These are phyloP conservation scores for Dictyophora rubrovolvata DNA, from an alignment of 768 basidiomycete genomes.

Conservation along the genomic window DNA sequence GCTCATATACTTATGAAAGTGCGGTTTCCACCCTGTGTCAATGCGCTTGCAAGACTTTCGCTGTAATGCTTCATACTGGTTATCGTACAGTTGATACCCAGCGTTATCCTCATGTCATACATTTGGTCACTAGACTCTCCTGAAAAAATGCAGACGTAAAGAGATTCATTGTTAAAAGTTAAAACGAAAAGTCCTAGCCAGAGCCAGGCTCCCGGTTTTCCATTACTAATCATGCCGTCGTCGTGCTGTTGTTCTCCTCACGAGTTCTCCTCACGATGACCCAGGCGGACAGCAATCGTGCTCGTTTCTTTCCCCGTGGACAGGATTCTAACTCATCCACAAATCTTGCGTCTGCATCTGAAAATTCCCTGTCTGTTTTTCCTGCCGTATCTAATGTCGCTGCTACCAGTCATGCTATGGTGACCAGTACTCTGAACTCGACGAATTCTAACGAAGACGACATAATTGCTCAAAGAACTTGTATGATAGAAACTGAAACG, in stretches of 20 bases:
- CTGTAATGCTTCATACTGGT: too few species aligned
- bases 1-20: neutral
- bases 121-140: too few species aligned
- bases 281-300: neutral
- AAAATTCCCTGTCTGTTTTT: neutral
- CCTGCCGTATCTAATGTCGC: neutral
- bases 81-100: too few species aligned
- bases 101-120: too few species aligned
- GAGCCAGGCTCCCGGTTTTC: too few species aligned
- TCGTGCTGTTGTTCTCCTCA: too few species aligned
- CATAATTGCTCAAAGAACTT: conserved; percentile 1
- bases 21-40: too few species aligned
- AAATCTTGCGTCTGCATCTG: neutral
- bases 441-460: neutral
- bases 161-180: too few species aligned
- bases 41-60: too few species aligned
- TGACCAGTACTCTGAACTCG: neutral
- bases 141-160: too few species aligned
- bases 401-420: neutral
- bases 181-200: too few species aligned
- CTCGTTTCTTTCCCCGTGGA: neutral
- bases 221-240: too few species aligned
- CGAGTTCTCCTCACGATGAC: neutral
- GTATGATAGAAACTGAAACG: neutral
- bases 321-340: neutral